Percentiles rank a stretch among this genome's conserved stretches.
Evolutionary conservation across 129 eudicot species (phyloP).

Genomic region (Flaveria trinervia): DNA sequence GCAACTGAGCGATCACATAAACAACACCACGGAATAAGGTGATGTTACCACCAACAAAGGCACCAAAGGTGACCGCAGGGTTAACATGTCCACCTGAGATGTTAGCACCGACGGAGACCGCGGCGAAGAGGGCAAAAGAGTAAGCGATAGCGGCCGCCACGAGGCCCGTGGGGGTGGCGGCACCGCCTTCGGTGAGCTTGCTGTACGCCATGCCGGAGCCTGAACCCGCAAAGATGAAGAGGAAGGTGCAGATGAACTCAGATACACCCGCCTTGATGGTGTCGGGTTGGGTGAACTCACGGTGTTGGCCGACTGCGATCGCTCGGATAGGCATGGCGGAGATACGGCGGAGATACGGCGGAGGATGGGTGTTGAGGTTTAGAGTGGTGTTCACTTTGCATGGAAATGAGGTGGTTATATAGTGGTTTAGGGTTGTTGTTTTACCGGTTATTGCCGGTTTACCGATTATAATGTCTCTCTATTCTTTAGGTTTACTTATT

Average conservation of each 20-base stretch:
- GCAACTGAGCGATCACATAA: conserved; percentile 55
- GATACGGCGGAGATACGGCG: conserved; percentile 1
- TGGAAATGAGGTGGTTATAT: conserved; percentile 36
- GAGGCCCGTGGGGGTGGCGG: conserved; percentile 47
- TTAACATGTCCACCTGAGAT: conserved; percentile 65
- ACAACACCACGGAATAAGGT: conserved; percentile 47
- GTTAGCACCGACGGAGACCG: conserved; percentile 54
- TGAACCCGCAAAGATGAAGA: conserved; percentile 56
- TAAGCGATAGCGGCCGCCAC: conserved; percentile 50
- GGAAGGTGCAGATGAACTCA: conserved; percentile 58
- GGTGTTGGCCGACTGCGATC: conserved; percentile 43
- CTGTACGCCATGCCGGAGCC: conserved; percentile 66
- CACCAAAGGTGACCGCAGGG: conserved; percentile 67
- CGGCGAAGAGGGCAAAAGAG: conserved; percentile 52
- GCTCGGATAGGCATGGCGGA: conserved; percentile 49
- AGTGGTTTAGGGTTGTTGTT: background rate
- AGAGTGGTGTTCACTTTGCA: conserved; percentile 31
- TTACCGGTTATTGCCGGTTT: conserved; percentile 42
- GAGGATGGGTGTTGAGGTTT: background rate
- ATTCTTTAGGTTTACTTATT: background rate
- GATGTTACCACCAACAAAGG: conserved; percentile 60
- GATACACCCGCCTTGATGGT: conserved; percentile 56
- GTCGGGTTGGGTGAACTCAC: conserved; percentile 43
- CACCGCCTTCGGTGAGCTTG: conserved; percentile 44
- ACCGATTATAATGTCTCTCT: conserved; percentile 17